Evolutionary conservation across 495 filamentous ascomycete species (phyloP).

Genomic region (Penicillium odoratum): DNA sequence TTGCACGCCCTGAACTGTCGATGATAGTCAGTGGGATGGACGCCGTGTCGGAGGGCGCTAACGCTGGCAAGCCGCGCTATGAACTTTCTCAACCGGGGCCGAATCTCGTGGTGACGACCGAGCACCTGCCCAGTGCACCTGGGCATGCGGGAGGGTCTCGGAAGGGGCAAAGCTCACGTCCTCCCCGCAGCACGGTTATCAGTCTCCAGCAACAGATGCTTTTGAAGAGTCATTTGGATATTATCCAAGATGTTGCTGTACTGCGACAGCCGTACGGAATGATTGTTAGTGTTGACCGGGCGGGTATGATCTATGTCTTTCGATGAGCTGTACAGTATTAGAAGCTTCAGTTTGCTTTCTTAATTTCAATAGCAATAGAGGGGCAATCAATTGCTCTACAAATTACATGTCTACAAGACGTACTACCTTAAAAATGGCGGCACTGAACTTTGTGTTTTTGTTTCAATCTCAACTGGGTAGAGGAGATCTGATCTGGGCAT

Average conservation of each 20-base stretch:
- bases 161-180: conserved; percentile 43
- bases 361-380: no score
- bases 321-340: conserved; percentile 44
- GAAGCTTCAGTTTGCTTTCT: neutral
- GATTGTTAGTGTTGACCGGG: conserved; percentile 85
- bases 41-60: conserved; percentile 55
- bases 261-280: conserved; percentile 90
- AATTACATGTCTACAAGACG: no score
- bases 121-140: conserved; percentile 57
- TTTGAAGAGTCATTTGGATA: conserved; percentile 83
- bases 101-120: conserved; percentile 69
- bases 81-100: conserved; percentile 66
- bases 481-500: no score
- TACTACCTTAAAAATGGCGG: no score
- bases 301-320: conserved; percentile 92
- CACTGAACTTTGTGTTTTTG: no score
- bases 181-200: conserved; percentile 82
- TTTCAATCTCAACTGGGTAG: no score
- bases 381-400: no score
- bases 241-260: conserved; percentile 82
- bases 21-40: conserved; percentile 77
- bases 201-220: conserved; percentile 83
- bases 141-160: conserved; percentile 28
- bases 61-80: conserved; percentile 62
- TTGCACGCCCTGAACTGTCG: conserved; percentile 68